Base-by-base conservation (phyloP, 257 asterid genomes). In the Leonotis leonurus region DNA sequence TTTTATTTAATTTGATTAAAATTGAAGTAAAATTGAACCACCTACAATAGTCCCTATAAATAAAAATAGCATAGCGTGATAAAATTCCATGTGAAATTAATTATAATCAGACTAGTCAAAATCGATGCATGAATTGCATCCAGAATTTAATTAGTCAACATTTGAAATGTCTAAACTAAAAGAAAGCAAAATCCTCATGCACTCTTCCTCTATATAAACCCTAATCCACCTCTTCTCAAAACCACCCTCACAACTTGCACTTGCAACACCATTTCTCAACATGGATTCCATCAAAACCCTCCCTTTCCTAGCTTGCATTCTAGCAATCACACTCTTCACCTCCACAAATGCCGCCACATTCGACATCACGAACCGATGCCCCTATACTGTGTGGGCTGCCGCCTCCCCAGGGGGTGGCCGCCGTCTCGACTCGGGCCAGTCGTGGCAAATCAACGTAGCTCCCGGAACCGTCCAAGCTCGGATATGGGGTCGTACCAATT, bases 351-450 rank as follows among this genome's bases (percentile, higher is more conserved):
- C 75, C 1, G 67, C 69, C 44, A 60, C 67, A 3, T 73, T 77
- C 22, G 74, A 70, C 12, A 49, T 77, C 63, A 59, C 59, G 0
- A 78, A 78, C 71, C 65, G 48, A 1, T 78, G 84, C 55, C 3
- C 44, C 10, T 72, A 62, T 72, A 36, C 77, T 0, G 77, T 78
- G 0, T 78, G 81, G 81, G 84, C 75, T 0, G 81, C 78, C 1
- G 69, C 77, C 0, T 49, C 65, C 0, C 71, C 77, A 0, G 72
- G 70, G 0, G 77, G 79, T 1, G 85, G 85, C 2, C 6, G 41
- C 0, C 49, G 60, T 6, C 75, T 80, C 14, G 72, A 80, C 32
- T 8, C 35, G 0, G 82, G 82, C 21, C 70, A 71, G 8, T 39
- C 74, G 0, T 73, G 80, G 80, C 67, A 50, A 43, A 6, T 79